A percentile compares a stretch with the other conserved stretches of the same genome.
Evolutionary conservation across 2,329 filamentous ascomycete genomes (phyloP).

Genomic region (Trichoderma pleuroti): DNA sequence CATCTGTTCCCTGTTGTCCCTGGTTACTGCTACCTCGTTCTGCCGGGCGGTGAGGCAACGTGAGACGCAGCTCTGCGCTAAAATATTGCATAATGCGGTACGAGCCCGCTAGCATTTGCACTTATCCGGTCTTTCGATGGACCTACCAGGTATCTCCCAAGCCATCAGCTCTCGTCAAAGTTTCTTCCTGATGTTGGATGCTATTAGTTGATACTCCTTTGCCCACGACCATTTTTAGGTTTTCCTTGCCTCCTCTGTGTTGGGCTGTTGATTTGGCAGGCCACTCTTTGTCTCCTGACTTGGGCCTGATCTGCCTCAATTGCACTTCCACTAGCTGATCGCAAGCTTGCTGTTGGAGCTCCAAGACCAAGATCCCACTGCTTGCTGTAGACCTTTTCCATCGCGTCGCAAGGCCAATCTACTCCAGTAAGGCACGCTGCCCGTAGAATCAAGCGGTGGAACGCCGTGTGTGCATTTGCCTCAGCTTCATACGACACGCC

Average conservation of each 20-base stretch:
- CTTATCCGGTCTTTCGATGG: conserved; percentile 24
- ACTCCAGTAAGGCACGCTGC: conserved; percentile 18
- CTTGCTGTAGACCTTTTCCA: conserved; percentile 30
- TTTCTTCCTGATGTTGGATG: background rate
- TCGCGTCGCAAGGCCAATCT: conserved; percentile 29
- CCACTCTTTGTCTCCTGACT: background rate
- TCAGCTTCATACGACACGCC: background rate
- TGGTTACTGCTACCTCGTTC: conserved; percentile 29
- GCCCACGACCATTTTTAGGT: background rate
- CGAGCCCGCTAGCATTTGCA: conserved; percentile 23
- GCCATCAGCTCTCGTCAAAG: conserved; percentile 24
- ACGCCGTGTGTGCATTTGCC: background rate
- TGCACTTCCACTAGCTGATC: background rate
- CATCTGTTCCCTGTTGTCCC: conserved; percentile 19
- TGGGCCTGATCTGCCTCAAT: background rate
- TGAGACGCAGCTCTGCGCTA: conserved; percentile 12
- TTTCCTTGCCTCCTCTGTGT: background rate
- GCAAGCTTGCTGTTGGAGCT: conserved; percentile 3
- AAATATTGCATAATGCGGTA: conserved; percentile 25
- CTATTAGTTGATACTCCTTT: background rate
- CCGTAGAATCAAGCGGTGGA: conserved; percentile 21
- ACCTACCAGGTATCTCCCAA: conserved; percentile 14
- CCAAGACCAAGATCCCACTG: conserved; percentile 23
- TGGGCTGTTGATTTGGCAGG: background rate
- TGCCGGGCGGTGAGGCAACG: conserved; percentile 36